Conservation (phyloP, 1,139 yeast species). For the Saccharomycopsis phalli region DNA sequence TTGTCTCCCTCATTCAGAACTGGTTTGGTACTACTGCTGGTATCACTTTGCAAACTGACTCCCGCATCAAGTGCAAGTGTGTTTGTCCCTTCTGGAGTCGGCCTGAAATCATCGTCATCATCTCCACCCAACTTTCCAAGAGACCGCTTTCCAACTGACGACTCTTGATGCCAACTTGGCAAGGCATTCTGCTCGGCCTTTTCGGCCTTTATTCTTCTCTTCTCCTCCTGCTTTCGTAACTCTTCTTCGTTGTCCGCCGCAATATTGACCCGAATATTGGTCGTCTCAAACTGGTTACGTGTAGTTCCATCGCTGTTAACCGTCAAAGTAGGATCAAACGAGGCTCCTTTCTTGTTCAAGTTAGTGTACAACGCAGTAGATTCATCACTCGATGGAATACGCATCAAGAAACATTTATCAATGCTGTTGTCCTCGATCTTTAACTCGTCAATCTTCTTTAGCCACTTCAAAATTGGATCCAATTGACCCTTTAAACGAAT, state of each 20-base stretch:
- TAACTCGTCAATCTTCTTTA: constrained; percentile 80
- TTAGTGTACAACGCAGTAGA: constrained; percentile 55
- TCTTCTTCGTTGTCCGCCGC: constrained; percentile 83
- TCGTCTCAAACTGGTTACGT: constrained; percentile 25
- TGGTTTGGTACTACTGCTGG: not conserved
- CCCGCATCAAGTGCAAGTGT: too few relatives aligned
- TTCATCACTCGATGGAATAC: constrained; percentile 77
- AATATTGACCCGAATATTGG: constrained; percentile 83
- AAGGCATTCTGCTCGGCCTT: constrained; percentile 87
- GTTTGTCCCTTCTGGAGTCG: constrained; percentile 38
- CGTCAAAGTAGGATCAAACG: constrained; percentile 30
- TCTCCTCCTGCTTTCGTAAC: constrained; percentile 58
- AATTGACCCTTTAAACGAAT: constrained; percentile 83
- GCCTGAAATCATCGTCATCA: constrained; percentile 25
- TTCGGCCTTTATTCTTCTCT: constrained; percentile 23
- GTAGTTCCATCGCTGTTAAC: constrained; percentile 29
- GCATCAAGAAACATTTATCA: constrained; percentile 67
- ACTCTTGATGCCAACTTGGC: constrained; percentile 92
- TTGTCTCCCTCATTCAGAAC: constrained; percentile 55
- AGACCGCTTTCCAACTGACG: constrained; percentile 67
- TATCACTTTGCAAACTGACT: too few relatives aligned
- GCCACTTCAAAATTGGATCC: constrained; percentile 75
- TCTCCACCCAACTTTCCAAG: constrained; percentile 47
- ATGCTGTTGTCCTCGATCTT: constrained; percentile 82
- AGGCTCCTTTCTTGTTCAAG: constrained; percentile 19